Percentiles rank a stretch among this genome's conserved stretches.
phyloP scores from a whole-genome alignment of 305 asterid genomes.

The Withania somnifera region DNA sequence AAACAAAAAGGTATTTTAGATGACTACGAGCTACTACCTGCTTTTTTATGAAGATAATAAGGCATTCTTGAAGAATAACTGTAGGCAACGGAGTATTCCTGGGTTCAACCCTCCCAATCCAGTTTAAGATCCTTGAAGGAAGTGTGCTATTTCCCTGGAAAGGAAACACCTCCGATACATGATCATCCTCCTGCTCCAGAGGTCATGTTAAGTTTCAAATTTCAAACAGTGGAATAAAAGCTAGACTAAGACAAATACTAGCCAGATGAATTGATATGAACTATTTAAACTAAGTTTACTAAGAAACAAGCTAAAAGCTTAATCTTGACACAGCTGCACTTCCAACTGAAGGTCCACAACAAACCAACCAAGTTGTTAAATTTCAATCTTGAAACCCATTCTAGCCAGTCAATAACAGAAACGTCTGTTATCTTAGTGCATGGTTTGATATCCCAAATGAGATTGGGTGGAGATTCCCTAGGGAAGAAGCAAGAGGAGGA shows the following conservation, averaged over 20 bases:
- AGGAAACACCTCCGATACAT: constrained; percentile 67
- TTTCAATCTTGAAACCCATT: not conserved
- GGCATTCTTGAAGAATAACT: constrained; percentile 83
- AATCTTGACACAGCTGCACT: not conserved
- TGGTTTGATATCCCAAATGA: not conserved
- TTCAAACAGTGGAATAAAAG: not conserved
- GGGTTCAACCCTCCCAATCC: constrained; percentile 62
- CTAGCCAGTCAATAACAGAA: not conserved
- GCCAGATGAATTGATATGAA: not conserved
- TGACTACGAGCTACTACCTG: constrained; percentile 42
- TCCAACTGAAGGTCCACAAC: not conserved
- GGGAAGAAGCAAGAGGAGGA: not conserved
- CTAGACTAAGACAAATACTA: not conserved
- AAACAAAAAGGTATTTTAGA: not conserved
- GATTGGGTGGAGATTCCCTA: not conserved
- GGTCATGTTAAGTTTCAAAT: constrained; percentile 12
- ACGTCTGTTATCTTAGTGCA: not conserved
- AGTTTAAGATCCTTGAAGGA: constrained; percentile 60
- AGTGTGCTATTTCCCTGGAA: constrained; percentile 86
- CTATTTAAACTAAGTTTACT: not conserved
- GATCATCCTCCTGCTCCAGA: constrained; percentile 57
- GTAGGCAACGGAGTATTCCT: constrained; percentile 65
- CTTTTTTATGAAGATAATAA: constrained; percentile 54
- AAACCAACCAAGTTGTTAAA: not conserved
- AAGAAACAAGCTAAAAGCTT: not conserved